phyloP scores from a whole-genome alignment of 495 filamentous ascomycete genomes.

The Aspergillus indologenus region DNA sequence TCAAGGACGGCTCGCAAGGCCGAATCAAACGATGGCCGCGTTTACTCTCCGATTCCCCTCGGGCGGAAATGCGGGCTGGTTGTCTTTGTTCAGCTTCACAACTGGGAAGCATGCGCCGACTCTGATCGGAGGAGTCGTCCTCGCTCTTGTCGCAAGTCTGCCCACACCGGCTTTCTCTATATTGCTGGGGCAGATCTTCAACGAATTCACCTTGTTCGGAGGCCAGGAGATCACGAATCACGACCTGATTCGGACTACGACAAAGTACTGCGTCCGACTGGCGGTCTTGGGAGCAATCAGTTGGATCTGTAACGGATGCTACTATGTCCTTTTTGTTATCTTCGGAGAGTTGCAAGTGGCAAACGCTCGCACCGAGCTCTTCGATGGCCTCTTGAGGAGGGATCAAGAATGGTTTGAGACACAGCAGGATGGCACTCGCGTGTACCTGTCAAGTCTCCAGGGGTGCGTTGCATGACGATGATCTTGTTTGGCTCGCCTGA shows the following conservation, averaged over 20 bases:
- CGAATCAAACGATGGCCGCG: not conserved
- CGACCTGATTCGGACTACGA: slow-evolving; percentile 54
- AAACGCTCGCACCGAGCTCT: slow-evolving; percentile 59
- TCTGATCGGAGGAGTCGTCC: slow-evolving; percentile 49
- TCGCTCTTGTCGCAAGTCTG: slow-evolving; percentile 60
- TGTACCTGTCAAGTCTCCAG: slow-evolving; percentile 67
- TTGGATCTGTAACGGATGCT: slow-evolving; percentile 63
- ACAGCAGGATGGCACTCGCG: slow-evolving; percentile 65
- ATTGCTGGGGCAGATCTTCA: slow-evolving; percentile 73
- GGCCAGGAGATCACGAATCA: slow-evolving; percentile 45
- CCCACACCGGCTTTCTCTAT: slow-evolving; percentile 63
- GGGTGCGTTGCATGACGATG: slow-evolving; percentile 56
- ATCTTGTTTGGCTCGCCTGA: not conserved
- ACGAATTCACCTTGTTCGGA: slow-evolving; percentile 64
- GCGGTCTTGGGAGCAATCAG: slow-evolving; percentile 55
- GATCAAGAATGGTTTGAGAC: slow-evolving; percentile 83
- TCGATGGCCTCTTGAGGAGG: slow-evolving; percentile 63
- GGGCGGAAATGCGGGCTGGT: slow-evolving; percentile 34
- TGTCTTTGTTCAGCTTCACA: slow-evolving; percentile 70
- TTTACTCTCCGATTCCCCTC: not conserved
- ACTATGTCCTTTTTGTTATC: slow-evolving; percentile 64
- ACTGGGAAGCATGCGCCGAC: slow-evolving; percentile 55
- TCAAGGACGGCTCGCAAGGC: not conserved
- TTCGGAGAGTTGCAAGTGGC: slow-evolving; percentile 81
- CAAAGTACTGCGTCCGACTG: slow-evolving; percentile 56